Evolutionary conservation across 2,329 filamentous ascomycete genomes (phyloP).

Genomic region (Dendryphion nanum): DNA sequence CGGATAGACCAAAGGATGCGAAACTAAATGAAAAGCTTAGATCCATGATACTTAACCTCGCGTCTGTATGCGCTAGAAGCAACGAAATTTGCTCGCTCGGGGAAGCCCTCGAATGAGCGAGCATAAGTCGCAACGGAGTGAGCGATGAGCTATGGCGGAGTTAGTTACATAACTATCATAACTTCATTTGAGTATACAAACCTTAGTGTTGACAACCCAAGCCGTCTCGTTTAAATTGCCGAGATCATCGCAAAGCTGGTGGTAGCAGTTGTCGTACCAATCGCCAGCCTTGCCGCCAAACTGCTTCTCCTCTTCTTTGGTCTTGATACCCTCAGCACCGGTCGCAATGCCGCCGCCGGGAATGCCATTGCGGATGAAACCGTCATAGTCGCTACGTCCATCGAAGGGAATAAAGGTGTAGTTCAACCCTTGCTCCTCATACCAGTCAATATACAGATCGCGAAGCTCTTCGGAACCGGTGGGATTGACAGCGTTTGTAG

Average conservation of each 20-base stretch:
- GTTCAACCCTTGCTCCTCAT: slow-evolving; percentile 34
- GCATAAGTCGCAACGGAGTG: slow-evolving; percentile 39
- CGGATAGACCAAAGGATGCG: no score
- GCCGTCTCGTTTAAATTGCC: slow-evolving; percentile 40
- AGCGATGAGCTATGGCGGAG: slow-evolving; percentile 29
- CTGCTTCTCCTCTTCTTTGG: slow-evolving; percentile 32
- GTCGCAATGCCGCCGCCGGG: slow-evolving; percentile 42
- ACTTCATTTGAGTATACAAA: no score
- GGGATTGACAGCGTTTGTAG: slow-evolving; percentile 37
- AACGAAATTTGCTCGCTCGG: slow-evolving; percentile 22
- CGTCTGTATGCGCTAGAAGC: slow-evolving; percentile 19
- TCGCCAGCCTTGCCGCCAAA: slow-evolving; percentile 41
- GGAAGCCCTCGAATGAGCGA: slow-evolving; percentile 34
- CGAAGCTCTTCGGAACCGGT: slow-evolving; percentile 37
- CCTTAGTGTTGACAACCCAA: slow-evolving; percentile 40
- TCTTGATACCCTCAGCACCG: slow-evolving; percentile 43
- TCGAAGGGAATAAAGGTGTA: slow-evolving; percentile 42
- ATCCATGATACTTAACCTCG: slow-evolving; percentile 31
- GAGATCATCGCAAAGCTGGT: slow-evolving; percentile 39
- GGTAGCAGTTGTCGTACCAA: slow-evolving; percentile 42
- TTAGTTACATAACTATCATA: slow-evolving; percentile 1
- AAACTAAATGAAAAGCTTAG: slow-evolving; percentile 31
- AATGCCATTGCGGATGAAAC: slow-evolving; percentile 42
- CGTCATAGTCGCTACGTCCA: slow-evolving; percentile 43
- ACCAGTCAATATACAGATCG: slow-evolving; percentile 40